Percentiles rank a stretch among this genome's conserved stretches.
Evolutionary conservation across 1,284 basidiomycete genomes (phyloP).

Genomic region (Ustilago curta): DNA sequence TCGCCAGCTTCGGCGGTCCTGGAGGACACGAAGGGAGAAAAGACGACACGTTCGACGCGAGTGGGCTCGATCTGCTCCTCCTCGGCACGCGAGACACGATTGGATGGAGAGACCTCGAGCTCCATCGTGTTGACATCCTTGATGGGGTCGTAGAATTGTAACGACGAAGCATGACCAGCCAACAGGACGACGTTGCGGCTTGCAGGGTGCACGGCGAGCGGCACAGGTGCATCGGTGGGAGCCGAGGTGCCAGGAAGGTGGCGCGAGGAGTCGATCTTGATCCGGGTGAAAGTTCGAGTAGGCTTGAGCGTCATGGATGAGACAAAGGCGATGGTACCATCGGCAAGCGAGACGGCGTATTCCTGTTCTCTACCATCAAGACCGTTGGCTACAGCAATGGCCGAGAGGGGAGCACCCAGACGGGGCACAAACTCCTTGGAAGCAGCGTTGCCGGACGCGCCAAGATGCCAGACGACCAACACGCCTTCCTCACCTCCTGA

Average conservation of each 20-base stretch:
- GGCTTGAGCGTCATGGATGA: conserved; percentile 79
- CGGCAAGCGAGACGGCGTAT: conserved; percentile 83
- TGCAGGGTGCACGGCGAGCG: conserved; percentile 61
- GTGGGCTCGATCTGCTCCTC: conserved; percentile 83
- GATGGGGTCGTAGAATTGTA: conserved; percentile 87
- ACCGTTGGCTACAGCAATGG: conserved; percentile 75
- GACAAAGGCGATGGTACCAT: conserved; percentile 85
- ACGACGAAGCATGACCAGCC: conserved; percentile 91
- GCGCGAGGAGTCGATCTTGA: conserved; percentile 74
- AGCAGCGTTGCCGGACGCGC: conserved; percentile 71
- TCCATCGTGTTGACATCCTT: conserved; percentile 82
- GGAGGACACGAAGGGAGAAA: conserved; percentile 72
- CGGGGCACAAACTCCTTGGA: conserved; percentile 81
- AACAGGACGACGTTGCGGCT: conserved; percentile 76
- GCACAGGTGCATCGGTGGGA: conserved; percentile 32
- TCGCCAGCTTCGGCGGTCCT: conserved; percentile 65
- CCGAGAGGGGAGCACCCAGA: conserved; percentile 83
- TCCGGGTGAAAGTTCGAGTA: conserved; percentile 80
- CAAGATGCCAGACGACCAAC: conserved; percentile 84
- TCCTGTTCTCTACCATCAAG: conserved; percentile 77
- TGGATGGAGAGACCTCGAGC: conserved; percentile 92
- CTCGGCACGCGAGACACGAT: conserved; percentile 85
- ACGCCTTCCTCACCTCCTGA: conserved; percentile 97
- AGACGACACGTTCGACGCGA: conserved; percentile 78
- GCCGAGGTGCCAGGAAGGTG: conserved; percentile 31